Conservation (phyloP, 2,329 filamentous ascomycete species). For the Fusarium sp. region DNA sequence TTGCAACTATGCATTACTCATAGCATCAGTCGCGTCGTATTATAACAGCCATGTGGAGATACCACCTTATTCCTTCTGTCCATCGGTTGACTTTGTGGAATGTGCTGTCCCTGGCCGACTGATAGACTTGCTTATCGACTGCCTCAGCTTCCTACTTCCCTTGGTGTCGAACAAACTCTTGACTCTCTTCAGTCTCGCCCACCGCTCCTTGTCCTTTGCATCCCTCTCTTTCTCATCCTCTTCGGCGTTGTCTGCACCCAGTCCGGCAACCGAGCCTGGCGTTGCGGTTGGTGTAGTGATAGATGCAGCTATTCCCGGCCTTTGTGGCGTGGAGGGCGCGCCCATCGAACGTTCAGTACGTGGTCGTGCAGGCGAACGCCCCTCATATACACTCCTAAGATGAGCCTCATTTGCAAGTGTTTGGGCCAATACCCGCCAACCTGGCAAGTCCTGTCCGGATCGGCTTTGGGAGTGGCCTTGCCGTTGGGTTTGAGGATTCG, state of each 20-base stretch:
- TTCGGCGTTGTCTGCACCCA: conserved; percentile 33
- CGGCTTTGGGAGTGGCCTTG: conserved; percentile 48
- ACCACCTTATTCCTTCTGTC: conserved; percentile 28
- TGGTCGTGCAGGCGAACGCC: conserved; percentile 40
- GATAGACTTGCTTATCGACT: conserved; percentile 52
- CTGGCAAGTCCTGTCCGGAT: conserved; percentile 55
- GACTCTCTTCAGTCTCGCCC: conserved; percentile 76
- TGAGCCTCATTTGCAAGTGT: conserved; percentile 69
- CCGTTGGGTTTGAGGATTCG: conserved; percentile 71
- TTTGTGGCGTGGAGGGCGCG: conserved; percentile 40
- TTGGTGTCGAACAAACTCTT: conserved; percentile 78
- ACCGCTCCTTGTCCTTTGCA: conserved; percentile 76
- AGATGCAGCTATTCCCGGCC: conserved; percentile 31
- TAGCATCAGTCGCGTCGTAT: conserved; percentile 14
- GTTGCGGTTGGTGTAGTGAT: conserved; percentile 29
- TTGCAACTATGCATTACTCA: conserved; percentile 7
- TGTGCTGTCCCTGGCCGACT: conserved; percentile 55
- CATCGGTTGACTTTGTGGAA: conserved; percentile 44
- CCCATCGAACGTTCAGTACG: conserved; percentile 24
- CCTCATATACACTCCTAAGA: conserved; percentile 56
- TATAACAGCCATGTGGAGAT: background rate
- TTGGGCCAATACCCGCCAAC: conserved; percentile 66
- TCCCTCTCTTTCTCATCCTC: conserved; percentile 60
- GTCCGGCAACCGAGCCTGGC: conserved; percentile 13
- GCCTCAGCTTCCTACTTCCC: conserved; percentile 63